These are phyloP conservation scores for Tricholoma sp. DNA, from an alignment of 768 basidiomycete species.

Conservation along the genomic window DNA sequence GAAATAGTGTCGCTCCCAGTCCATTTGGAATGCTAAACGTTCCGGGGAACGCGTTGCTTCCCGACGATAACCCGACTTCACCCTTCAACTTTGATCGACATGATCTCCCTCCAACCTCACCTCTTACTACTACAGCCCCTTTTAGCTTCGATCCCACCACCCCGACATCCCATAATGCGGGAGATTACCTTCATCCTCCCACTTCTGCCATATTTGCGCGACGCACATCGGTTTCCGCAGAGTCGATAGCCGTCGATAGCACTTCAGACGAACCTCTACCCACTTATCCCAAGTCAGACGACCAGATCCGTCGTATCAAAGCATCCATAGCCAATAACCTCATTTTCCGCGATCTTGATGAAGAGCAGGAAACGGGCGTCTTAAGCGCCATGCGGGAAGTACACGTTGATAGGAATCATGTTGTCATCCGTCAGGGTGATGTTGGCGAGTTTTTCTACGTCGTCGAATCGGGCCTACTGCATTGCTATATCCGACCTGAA, in stretches of 20 bases:
- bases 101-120: slow-evolving; percentile 58
- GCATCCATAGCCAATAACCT: slow-evolving; percentile 85
- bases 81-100: slow-evolving; percentile 56
- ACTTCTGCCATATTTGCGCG: slow-evolving; percentile 80
- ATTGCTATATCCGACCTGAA: slow-evolving; percentile 76
- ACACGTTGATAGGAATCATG: slow-evolving; percentile 61
- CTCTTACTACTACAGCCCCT: slow-evolving; percentile 45
- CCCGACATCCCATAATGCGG: slow-evolving; percentile 43
- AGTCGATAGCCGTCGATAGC: slow-evolving; percentile 85
- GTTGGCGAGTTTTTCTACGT: slow-evolving; percentile 98
- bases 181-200: slow-evolving; percentile 69
- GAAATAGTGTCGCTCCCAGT: slow-evolving; percentile 51
- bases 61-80: slow-evolving; percentile 47
- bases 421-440: slow-evolving; percentile 96
- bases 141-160: slow-evolving; percentile 45
- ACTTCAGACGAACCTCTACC: slow-evolving; percentile 63
- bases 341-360: slow-evolving; percentile 93
- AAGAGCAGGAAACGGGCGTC: slow-evolving; percentile 91
- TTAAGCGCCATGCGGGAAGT: slow-evolving; percentile 95
- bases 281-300: slow-evolving; percentile 68
- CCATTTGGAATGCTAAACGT: slow-evolving; percentile 79
- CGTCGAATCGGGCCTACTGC: slow-evolving; percentile 82
- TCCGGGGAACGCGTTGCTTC: slow-evolving; percentile 72
- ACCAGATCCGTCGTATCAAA: slow-evolving; percentile 86
- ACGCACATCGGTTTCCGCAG: slow-evolving; percentile 92